Conservation (phyloP, 1,284 basidiomycete species). For the Tilletiaria anomala region DNA sequence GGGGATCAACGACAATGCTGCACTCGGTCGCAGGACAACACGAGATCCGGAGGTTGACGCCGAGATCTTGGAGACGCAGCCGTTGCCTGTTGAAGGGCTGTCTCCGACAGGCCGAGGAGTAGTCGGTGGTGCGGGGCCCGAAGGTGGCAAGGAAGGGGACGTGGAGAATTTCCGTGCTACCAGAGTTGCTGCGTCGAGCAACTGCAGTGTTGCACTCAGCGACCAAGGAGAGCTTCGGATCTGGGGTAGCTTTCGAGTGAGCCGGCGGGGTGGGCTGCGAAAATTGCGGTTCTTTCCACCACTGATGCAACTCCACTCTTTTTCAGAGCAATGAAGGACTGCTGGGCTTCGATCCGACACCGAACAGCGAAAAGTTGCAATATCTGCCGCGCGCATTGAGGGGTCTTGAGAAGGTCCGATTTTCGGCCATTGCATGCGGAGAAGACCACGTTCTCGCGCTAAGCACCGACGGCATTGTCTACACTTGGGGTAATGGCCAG, state of each 20-base stretch:
- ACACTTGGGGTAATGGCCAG: conserved; percentile 64
- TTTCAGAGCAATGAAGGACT: conserved; percentile 56
- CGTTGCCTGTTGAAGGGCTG: conserved; percentile 57
- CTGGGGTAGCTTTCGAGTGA: conserved; percentile 58
- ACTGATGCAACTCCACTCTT: conserved; percentile 2
- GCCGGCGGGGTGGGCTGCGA: too few relatives aligned
- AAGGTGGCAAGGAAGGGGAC: conserved; percentile 63
- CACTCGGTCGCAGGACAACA: conserved; percentile 55
- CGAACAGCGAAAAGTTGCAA: conserved; percentile 21
- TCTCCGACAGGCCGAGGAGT: conserved; percentile 18
- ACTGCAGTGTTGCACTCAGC: conserved; percentile 64
- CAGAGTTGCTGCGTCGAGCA: conserved; percentile 66
- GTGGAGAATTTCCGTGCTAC: conserved; percentile 57
- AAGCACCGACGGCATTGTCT: conserved; percentile 67
- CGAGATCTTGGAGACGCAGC: conserved; percentile 64
- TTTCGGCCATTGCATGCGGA: conserved; percentile 61
- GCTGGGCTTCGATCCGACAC: conserved; percentile 63
- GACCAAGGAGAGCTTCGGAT: conserved; percentile 55
- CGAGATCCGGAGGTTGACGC: conserved; percentile 54
- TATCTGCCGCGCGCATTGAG: conserved; percentile 37
- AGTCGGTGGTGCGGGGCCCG: conserved; percentile 42
- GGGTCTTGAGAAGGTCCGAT: conserved; percentile 45
- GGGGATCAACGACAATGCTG: conserved; percentile 82
- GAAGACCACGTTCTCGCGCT: conserved; percentile 75
- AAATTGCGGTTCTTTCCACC: conserved; percentile 43